Conservation (phyloP, 192 early-diverging fungal genomes). For the Backusella westeae region DNA sequence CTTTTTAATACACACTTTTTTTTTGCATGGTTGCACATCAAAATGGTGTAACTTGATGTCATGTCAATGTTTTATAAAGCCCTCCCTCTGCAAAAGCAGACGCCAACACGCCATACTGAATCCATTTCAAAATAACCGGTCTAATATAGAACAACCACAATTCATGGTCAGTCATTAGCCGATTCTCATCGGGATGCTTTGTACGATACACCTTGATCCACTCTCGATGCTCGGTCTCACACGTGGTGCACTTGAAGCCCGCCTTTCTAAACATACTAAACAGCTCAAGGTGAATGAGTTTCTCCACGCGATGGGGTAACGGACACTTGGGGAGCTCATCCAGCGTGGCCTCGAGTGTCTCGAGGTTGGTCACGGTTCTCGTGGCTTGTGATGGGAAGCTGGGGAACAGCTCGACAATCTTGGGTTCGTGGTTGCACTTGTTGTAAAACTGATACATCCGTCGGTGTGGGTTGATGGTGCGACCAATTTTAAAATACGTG, state of each 20-base stretch:
- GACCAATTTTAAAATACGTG: slow-evolving; percentile 3
- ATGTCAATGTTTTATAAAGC: too few relatives aligned
- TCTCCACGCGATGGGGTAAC: not conserved
- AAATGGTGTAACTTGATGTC: not conserved
- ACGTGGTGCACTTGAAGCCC: not conserved
- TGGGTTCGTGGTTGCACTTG: not conserved
- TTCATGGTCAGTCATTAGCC: not conserved
- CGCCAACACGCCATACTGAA: slow-evolving; percentile 3
- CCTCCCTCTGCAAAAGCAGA: not conserved
- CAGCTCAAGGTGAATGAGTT: slow-evolving; percentile 2
- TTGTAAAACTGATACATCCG: slow-evolving; percentile 3
- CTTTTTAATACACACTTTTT: not conserved
- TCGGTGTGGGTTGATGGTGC: not conserved
- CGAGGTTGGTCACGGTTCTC: not conserved
- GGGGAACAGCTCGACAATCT: slow-evolving; percentile 4
- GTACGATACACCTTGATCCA: not conserved
- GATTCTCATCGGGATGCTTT: not conserved
- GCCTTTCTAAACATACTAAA: not conserved
- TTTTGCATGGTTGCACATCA: not conserved
- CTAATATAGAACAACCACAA: not conserved
- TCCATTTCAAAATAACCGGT: slow-evolving; percentile 6
- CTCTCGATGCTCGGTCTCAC: not conserved
- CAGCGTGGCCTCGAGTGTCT: not conserved
- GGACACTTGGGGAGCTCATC: not conserved
- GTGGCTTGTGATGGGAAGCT: not conserved